phyloP scores from a whole-genome alignment of 2,329 filamentous ascomycete genomes.

The Ophiocordyceps camponoti-saundersi region DNA sequence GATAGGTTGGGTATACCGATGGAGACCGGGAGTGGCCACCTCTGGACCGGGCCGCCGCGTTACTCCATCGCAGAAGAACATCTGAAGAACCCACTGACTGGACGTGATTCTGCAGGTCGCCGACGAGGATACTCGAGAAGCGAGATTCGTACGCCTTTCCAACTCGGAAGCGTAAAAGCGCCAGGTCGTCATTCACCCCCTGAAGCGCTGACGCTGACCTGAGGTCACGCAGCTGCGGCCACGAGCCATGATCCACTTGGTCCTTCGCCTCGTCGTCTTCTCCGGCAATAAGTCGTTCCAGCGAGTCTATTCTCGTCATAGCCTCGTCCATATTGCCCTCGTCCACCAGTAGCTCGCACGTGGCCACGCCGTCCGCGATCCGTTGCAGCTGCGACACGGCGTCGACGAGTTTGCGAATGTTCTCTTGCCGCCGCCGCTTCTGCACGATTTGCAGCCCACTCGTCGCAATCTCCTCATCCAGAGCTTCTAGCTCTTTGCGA shows the following conservation, averaged over 20 bases:
- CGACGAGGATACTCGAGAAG: constrained; percentile 62
- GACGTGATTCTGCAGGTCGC: constrained; percentile 67
- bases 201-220: constrained; percentile 63
- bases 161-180: constrained; percentile 59
- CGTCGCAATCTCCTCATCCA: constrained; percentile 77
- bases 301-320: constrained; percentile 55
- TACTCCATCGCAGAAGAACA: constrained; percentile 73
- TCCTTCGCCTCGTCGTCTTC: constrained; percentile 27
- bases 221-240: constrained; percentile 43
- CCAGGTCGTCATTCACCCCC: constrained; percentile 61
- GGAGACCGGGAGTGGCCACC: constrained; percentile 49
- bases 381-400: constrained; percentile 69
- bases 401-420: constrained; percentile 65
- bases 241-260: constrained; percentile 9
- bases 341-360: constrained; percentile 69
- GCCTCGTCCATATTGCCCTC: constrained; percentile 70
- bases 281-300: constrained; percentile 70
- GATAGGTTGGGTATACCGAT: constrained; percentile 61
- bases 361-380: constrained; percentile 57
- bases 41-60: constrained; percentile 54
- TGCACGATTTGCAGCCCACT: constrained; percentile 75
- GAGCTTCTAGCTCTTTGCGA: constrained; percentile 57
- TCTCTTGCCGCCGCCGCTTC: constrained; percentile 65
- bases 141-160: constrained; percentile 73
- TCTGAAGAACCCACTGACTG: constrained; percentile 52